Evolutionary conservation across 1,139 yeast genomes (phyloP), one percentile per base, ranked within the genome.

Genomic region (Wickerhamomyces sp.): DNA sequence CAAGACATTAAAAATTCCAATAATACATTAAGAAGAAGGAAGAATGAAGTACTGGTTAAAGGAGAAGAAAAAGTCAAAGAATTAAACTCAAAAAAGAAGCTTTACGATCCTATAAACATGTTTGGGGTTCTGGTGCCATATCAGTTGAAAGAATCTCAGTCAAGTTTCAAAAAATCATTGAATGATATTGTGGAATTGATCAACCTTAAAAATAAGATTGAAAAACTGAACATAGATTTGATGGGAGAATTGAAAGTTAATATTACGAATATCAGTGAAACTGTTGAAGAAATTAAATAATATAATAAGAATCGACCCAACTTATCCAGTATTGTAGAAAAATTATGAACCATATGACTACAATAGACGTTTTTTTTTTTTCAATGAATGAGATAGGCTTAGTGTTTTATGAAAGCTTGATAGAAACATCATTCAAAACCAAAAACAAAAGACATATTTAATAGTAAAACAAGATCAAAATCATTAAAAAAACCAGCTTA

Each of bases 71-170:
- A 36, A 27, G 35, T 27, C 11, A 32, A 38, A 27, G 15, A 23
- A 30, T 26, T n/a, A n/a, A n/a, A n/a, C n/a, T n/a, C 27, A 36
- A 45, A 44, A 34, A 27, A 29, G 27, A 37, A 34, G 35, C 26
- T 31, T 10, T 52, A 55, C 41, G 72, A 77, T 54, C 81, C 82
- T 0, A 61, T 76, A 10, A 47, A 59, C 36, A 80, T 76, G 65
- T 78, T 78, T 61, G 81, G 81, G 0, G 70, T 70, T 0, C 53
- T 78, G 27, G 76, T 72, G 4, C 80, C 82, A 7, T 56, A 57
- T 37, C 72, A 67, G 41, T 60, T 78, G 27, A 60, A 68, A 35
- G 54, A 60, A 39, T 63, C 79, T 0, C 82, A 78, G 55, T 40
- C 36, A 1, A 50, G 58, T 36, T 78, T 78, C 52, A 51, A 45